Conservation (phyloP, 1,284 basidiomycete species). For the Gymnopus androsaceus region DNA sequence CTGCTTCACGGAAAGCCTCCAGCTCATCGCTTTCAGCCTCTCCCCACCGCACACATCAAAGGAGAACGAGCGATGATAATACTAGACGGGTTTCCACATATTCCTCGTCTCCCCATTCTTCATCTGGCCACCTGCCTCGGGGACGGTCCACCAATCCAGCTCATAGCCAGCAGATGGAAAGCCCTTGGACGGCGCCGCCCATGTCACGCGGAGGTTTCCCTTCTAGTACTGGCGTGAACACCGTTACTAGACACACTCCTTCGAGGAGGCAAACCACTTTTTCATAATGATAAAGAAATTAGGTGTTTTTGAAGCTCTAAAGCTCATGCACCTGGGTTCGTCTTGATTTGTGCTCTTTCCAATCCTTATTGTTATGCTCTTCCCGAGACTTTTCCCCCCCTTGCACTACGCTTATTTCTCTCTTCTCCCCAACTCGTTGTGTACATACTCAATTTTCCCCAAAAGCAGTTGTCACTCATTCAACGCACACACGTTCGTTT, state of each 20-base stretch:
- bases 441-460: background rate
- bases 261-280: conserved; percentile 13
- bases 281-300: conserved; percentile 1
- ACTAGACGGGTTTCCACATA: background rate
- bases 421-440: background rate
- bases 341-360: background rate
- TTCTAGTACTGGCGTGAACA: background rate
- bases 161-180: conserved; percentile 7
- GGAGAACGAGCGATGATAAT: conserved; percentile 16
- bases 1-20: conserved; percentile 8
- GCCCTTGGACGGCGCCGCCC: conserved; percentile 18
- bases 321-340: no score
- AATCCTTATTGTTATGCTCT: background rate
- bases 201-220: conserved; percentile 10
- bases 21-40: conserved; percentile 17
- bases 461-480: background rate
- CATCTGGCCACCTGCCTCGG: conserved; percentile 4
- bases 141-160: conserved; percentile 8
- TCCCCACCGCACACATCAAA: conserved; percentile 15
- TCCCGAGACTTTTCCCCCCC: background rate
- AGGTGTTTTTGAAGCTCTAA: no score
- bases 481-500: conserved; percentile 1
- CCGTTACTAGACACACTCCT: conserved; percentile 6
- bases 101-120: conserved; percentile 12
- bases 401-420: background rate